These are phyloP conservation scores for Candida taoyuanica DNA, from an alignment of 805 yeast species.

Conservation along the genomic window DNA sequence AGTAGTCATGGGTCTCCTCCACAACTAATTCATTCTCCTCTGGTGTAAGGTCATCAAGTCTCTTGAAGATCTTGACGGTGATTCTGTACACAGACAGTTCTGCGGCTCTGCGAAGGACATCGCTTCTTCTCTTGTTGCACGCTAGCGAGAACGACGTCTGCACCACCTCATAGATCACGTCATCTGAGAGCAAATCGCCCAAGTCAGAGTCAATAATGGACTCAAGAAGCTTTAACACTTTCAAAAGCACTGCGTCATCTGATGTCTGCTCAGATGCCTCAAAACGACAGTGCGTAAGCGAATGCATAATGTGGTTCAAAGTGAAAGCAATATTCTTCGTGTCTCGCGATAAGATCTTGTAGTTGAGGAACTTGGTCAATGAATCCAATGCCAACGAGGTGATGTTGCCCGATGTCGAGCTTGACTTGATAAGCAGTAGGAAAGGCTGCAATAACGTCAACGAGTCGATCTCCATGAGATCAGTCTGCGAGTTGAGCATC, in stretches of 20 bases:
- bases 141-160: conserved; percentile 91
- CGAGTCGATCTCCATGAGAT: conserved; percentile 57
- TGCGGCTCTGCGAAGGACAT: conserved; percentile 82
- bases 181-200: conserved; percentile 69
- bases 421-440: conserved; percentile 73
- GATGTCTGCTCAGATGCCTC: conserved; percentile 91
- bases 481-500: conserved; percentile 53
- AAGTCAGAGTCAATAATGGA: conserved; percentile 57
- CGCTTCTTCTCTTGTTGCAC: conserved; percentile 87
- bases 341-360: conserved; percentile 53
- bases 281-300: conserved; percentile 90
- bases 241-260: conserved; percentile 86
- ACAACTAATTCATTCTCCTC: conserved; percentile 35
- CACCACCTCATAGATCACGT: conserved; percentile 78
- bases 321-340: conserved; percentile 55
- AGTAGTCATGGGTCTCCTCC: conserved; percentile 42
- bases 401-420: conserved; percentile 79
- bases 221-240: conserved; percentile 74
- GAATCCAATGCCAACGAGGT: conserved; percentile 79
- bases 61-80: conserved; percentile 62
- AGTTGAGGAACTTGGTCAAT: conserved; percentile 65
- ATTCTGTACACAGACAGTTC: conserved; percentile 73
- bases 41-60: conserved; percentile 53
- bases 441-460: conserved; percentile 82
- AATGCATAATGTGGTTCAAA: conserved; percentile 53